phyloP scores from a whole-genome alignment of 192 early-diverging fungal species.

The Oehlia diaphana region DNA sequence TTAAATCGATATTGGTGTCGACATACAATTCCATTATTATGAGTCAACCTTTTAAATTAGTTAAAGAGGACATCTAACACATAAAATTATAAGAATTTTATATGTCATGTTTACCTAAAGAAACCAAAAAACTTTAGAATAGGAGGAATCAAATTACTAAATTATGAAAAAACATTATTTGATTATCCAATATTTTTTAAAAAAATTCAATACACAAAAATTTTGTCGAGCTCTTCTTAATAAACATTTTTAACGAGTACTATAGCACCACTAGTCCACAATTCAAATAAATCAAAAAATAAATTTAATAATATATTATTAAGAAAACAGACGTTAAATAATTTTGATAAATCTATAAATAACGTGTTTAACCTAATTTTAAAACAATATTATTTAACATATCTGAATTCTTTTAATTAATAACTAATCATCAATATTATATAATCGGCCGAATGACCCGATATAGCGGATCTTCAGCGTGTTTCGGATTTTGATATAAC shows the following conservation, averaged over 20 bases:
- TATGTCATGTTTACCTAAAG: not conserved
- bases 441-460: too few relatives aligned
- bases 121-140: not conserved
- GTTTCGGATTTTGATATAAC: too few relatives aligned
- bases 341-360: not conserved
- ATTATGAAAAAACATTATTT: not conserved
- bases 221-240: not conserved
- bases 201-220: not conserved
- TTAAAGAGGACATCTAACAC: not conserved
- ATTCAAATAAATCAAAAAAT: not conserved
- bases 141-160: not conserved
- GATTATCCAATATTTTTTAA: not conserved
- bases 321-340: not conserved
- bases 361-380: not conserved
- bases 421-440: too few relatives aligned
- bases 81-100: not conserved
- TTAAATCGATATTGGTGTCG: conserved; percentile 7
- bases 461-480: too few relatives aligned
- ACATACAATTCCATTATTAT: not conserved
- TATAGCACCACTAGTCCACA: not conserved
- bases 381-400: not conserved
- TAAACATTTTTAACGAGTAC: not conserved
- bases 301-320: not conserved
- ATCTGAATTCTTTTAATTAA: not conserved
- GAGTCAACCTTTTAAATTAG: not conserved